Evolutionary conservation across 148 eudicot genomes (phyloP), one percentile per base, ranked within the genome.

Genomic region (Talinum fruticosum): DNA sequence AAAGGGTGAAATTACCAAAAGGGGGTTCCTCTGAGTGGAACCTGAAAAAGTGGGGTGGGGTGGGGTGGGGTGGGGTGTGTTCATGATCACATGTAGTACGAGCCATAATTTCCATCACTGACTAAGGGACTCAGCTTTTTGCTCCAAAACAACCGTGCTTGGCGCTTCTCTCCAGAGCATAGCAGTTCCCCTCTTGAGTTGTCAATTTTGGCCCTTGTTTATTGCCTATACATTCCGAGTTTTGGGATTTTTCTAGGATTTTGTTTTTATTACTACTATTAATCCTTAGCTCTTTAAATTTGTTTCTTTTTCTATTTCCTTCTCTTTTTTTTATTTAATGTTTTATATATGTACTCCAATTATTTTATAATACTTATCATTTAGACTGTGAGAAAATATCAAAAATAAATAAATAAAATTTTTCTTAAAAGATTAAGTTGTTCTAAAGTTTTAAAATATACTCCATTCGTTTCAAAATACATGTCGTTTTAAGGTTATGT

Each of bases 31-130:
- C 47, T 66, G 0, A 49, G 72, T 76, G 79, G 79, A 76, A 47
- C 32, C 61, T 75, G 72, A 15, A 76, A 66, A 76, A 76, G 72
- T 19, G 10, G 65, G 21, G 65, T n/a, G n/a, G n/a, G n/a, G n/a
- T n/a, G n/a, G n/a, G n/a, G n/a, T n/a, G n/a, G n/a, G n/a, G n/a
- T n/a, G n/a, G n/a, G n/a, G n/a, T n/a, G 28, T 4, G 12, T 41
- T 66, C 61, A 45, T 18, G 16, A 18, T 51, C 57, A 66, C 79
- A 76, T 66, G 72, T 49, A 44, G 6, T 5, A 2, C 59, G 19
- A 14, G 3, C 21, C 49, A 12, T 21, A 49, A 37, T 37, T 12
- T 36, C 24, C 29, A 37, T 68, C 38, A 68, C 37, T 34, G 37
- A 37, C 45, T 34, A 14, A 68, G 36, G 2, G 21, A 51, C 23